Evolutionary conservation across 257 asterid species (phyloP).

Genomic region (Handroanthus guayacan): DNA sequence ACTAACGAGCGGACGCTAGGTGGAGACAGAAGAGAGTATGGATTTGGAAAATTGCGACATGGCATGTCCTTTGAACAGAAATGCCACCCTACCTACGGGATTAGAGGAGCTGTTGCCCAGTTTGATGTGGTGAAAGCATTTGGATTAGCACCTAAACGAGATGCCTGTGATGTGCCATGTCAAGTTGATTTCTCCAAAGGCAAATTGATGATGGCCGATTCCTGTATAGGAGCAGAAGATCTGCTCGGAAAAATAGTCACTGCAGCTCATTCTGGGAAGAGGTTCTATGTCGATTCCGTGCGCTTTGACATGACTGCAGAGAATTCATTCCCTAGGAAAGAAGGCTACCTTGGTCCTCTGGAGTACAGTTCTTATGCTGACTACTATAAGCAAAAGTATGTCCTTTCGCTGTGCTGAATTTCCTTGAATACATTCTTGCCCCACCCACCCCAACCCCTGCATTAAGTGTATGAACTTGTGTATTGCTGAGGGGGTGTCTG

Average conservation of each 20-base stretch:
- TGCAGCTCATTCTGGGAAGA: conserved; percentile 99
- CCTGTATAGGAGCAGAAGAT: conserved; percentile 65
- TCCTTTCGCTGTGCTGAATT: conserved; percentile 25
- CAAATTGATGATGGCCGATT: conserved; percentile 84
- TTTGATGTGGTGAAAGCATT: conserved; percentile 96
- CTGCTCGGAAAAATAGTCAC: conserved; percentile 86
- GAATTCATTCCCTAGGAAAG: conserved; percentile 96
- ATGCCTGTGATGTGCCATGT: conserved; percentile 47
- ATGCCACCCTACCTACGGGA: conserved; percentile 95
- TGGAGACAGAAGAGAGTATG: conserved; percentile 96
- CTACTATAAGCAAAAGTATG: conserved; percentile 97
- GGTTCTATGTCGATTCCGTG: conserved; percentile 96
- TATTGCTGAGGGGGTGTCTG: not conserved
- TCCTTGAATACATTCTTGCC: conserved; percentile 20
- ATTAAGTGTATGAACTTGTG: conserved; percentile 15
- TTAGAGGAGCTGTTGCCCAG: conserved; percentile 95
- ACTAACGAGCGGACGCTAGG: conserved; percentile 94
- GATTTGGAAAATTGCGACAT: conserved; percentile 89
- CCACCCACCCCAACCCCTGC: conserved; percentile 11
- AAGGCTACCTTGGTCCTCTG: conserved; percentile 98
- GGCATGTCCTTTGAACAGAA: conserved; percentile 83
- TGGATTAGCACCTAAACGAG: conserved; percentile 77
- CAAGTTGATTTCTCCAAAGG: conserved; percentile 56
- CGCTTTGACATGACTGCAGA: conserved; percentile 95
- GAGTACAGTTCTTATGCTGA: conserved; percentile 98